Evolutionary conservation across 139 green algal genomes (phyloP).

Genomic region (Protoeuglena noctilucae): DNA sequence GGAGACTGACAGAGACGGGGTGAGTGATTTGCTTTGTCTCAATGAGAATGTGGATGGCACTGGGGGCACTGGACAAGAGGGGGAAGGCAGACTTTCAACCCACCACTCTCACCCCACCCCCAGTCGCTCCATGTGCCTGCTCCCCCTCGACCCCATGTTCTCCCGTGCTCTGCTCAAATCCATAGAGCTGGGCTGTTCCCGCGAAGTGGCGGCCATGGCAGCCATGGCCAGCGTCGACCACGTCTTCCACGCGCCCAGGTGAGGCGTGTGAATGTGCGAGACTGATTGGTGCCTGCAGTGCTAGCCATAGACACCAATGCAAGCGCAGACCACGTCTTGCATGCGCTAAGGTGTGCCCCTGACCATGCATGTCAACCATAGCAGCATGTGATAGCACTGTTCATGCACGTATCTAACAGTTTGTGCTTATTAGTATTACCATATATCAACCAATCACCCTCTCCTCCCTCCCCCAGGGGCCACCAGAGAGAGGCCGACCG

Average conservation of each 20-base stretch:
- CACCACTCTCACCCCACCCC: background rate
- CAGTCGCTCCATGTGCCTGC: slow-evolving; percentile 30
- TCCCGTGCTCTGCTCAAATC: slow-evolving; percentile 30
- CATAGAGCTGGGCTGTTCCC: slow-evolving; percentile 34
- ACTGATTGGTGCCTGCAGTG: no score
- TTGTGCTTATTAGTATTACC: no score
- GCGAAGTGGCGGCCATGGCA: slow-evolving; percentile 55
- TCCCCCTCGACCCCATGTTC: slow-evolving; percentile 72
- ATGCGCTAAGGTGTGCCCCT: slow-evolving; percentile 16
- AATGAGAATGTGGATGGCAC: slow-evolving; percentile 45
- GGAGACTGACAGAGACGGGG: background rate
- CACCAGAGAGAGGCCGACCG: slow-evolving; percentile 41
- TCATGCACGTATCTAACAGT: no score
- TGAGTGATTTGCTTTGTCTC: no score
- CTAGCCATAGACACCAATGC: slow-evolving; percentile 63
- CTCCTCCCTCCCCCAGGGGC: slow-evolving; percentile 23
- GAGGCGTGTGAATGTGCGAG: no score
- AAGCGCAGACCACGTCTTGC: slow-evolving; percentile 46
- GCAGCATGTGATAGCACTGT: no score
- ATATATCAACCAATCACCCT: no score
- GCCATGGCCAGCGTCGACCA: slow-evolving; percentile 56
- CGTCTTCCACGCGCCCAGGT: slow-evolving; percentile 33
- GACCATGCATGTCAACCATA: no score
- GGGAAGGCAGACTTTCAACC: no score
- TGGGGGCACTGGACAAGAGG: slow-evolving; percentile 53